Base-by-base conservation (phyloP, 768 basidiomycete species). In the Mycena albidolilacea region DNA sequence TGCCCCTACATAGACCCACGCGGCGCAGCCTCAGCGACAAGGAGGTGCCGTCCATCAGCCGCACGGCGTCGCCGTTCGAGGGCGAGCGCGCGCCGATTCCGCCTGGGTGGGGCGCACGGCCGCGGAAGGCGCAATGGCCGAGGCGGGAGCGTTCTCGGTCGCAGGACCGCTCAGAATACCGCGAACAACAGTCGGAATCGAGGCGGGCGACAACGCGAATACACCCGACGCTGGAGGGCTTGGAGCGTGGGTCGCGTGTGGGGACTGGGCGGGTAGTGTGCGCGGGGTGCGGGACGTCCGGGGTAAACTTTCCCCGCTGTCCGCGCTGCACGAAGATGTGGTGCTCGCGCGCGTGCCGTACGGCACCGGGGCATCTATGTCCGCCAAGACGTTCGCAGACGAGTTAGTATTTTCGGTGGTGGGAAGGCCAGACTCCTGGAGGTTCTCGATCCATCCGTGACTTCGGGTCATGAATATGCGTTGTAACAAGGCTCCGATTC, bases 221-320 rank as follows among this genome's bases (percentile, higher is more conserved):
- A n/a, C 74, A 75, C 46, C 61, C 74, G 19, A 55, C 41, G 12
- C 57, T 75, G 19, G 66, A 69, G 10, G 41, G 21, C 1, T 66
- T 75, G n/a, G 74, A 75, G 44, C 67, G 67, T 8, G 35, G 15
- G 2, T 75, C 74, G 21, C 74, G 66, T 17, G 58, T 75, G 7
- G 70, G 67, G n/a, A 75, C 74, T 11, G 74, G 74, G 19, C 67
- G 64, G 38, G 68, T 70, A 9, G 44, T 65, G 46, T 75, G 74
- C 38, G 74, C 71, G 15, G 71, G 21, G 23, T 75, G 74, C 55
- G 41, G 19, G 11, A 69, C 55, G 39, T 9, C 55, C 15, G 74
- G 74, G 17, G n/a, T 44, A 17, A 75, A 72, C 17, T 72, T 75
- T 15, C 74, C 74, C 41, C 74, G 74, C 12, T 75, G 74, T 50